Conservation (phyloP, 805 yeast genomes). For the Candida ovalis region DNA sequence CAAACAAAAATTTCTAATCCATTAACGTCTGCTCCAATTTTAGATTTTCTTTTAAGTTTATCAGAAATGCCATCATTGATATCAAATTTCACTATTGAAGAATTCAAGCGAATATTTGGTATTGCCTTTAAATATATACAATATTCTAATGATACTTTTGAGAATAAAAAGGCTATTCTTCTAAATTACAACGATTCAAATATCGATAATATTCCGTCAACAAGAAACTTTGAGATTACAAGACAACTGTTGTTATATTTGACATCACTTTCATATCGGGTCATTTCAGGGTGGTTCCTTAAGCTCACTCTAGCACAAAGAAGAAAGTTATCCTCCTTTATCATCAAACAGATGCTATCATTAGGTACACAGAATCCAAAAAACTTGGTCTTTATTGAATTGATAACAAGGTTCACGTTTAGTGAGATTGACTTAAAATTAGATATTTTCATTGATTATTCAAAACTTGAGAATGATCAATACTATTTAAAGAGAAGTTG, state of each 20-base stretch:
- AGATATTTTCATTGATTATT: conserved; percentile 14
- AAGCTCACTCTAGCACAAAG: conserved; percentile 59
- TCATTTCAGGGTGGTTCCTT: conserved; percentile 69
- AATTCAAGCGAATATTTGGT: conserved; percentile 75
- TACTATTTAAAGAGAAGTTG: conserved; percentile 38
- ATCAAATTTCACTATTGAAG: conserved; percentile 70
- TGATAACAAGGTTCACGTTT: conserved; percentile 63
- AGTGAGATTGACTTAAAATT: conserved; percentile 57
- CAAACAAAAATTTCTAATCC: conserved; percentile 72
- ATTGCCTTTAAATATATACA: conserved; percentile 79
- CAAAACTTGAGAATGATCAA: conserved; percentile 19
- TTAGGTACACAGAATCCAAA: conserved; percentile 34
- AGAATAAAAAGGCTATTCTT: conserved; percentile 15
- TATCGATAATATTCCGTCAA: conserved; percentile 54
- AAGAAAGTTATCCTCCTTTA: conserved; percentile 54
- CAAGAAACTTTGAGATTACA: conserved; percentile 39
- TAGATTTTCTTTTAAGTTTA: conserved; percentile 69
- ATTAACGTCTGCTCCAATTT: conserved; percentile 64
- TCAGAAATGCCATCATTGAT: conserved; percentile 64
- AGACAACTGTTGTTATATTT: conserved; percentile 58
- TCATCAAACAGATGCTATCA: conserved; percentile 51
- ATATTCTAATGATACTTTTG: conserved; percentile 50
- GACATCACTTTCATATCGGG: conserved; percentile 59
- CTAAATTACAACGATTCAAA: conserved; percentile 44
- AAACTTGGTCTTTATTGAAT: conserved; percentile 61